Evolutionary conservation across 768 basidiomycete genomes (phyloP), one percentile per base, ranked within the genome.

Genomic region (Boletus coccyginus): DNA sequence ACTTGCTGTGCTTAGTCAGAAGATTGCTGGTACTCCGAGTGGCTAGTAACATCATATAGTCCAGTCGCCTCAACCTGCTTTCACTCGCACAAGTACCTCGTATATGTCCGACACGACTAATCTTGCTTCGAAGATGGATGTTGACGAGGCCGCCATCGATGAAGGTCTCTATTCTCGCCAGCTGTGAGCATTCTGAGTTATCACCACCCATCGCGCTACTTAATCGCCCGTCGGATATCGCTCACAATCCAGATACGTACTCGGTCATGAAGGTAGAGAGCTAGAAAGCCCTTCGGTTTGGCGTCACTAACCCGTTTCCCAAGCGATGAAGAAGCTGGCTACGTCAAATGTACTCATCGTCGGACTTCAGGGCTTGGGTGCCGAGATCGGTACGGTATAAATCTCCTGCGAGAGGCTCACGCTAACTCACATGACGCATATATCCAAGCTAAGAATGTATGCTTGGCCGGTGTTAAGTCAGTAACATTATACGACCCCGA

Each of bases 321-420:
- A 63, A 98, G 96, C 96, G 44, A 98, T 98, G 97, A 97, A 97
- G 81, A 88, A 87, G 68, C 98, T 99, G 97, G 96, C 97, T 8
- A 79, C 83, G 16, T 98, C 95, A 38, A 97, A 97, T 68, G 90
- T 98, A 41, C 83, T 99, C 59, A 85, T 99, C 60, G 87, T 97
- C 45, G 97, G 97, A 11, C 74, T 94, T 68, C 87, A 89, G 55
- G 97, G 97, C 52, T 74, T 99, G 55, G 96, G 97, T 44, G 92
- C 92, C 55, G 97, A 99, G 75, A 97, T 98, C 66, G 96, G 95
- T 86, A 75, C 57, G 75, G 56, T 24, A 29, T 29, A 29, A 36
- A 45, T 51, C 39, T 38, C 42, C 24, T 59, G 46, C 31, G 7
- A 51, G 50, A 48, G 21, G 36, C 24, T 59, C 33, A 45, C 42